Percentiles rank a stretch among this genome's conserved stretches.
Conservation (phyloP, 177 flowering plant genomes). For the Vitis hybrid region DNA sequence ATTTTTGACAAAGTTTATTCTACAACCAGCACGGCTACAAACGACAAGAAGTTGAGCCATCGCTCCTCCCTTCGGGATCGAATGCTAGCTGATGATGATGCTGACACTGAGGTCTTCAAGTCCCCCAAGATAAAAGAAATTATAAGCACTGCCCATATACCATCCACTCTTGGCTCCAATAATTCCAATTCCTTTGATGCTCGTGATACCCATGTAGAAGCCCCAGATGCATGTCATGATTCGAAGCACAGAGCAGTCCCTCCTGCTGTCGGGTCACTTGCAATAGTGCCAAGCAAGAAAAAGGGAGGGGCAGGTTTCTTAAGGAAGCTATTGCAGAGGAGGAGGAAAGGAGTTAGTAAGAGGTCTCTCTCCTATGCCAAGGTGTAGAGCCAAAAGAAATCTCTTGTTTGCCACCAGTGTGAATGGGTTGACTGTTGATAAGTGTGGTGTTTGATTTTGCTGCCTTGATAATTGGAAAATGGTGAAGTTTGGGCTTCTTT, state of each 20-base stretch:
- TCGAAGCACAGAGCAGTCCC: conserved; percentile 1
- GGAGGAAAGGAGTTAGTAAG: conserved; percentile 26
- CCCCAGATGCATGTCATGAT: conserved; percentile 14
- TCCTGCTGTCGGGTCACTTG: conserved; percentile 16
- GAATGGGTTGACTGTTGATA: not conserved
- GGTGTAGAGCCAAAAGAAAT: not conserved
- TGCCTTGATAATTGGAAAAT: conserved; percentile 1
- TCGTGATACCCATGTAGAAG: not conserved
- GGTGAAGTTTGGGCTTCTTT: not conserved
- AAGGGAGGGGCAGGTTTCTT: conserved; percentile 29
- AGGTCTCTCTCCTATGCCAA: conserved; percentile 16
- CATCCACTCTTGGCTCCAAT: not conserved
- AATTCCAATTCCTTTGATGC: not conserved
- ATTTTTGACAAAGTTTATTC: conserved; percentile 44
- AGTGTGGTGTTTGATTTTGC: not conserved
- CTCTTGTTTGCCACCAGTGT: not conserved
- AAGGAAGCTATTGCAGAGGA: conserved; percentile 32
- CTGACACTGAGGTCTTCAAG: conserved; percentile 8
- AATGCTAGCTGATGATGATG: conserved; percentile 33
- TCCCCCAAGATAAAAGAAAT: conserved; percentile 6
- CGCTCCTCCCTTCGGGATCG: conserved; percentile 34
- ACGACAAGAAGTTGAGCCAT: conserved; percentile 11
- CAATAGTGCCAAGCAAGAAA: conserved; percentile 35
- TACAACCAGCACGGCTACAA: not conserved
- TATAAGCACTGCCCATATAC: conserved; percentile 4